Conservation (phyloP, 768 basidiomycete species). For the Pulveroboletus sp. region DNA sequence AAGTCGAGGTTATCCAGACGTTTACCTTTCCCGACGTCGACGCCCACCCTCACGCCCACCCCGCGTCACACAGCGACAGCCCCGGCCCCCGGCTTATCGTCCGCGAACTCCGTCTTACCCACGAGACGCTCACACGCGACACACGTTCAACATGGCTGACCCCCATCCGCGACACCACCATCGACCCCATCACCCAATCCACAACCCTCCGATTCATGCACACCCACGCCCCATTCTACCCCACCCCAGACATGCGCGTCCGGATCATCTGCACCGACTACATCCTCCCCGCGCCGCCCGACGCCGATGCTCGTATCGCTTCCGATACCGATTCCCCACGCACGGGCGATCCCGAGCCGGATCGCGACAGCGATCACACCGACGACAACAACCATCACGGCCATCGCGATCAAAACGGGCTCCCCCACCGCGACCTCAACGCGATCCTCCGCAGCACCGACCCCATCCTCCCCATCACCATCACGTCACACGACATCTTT, state of each 20-base stretch:
- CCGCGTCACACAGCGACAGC: background rate
- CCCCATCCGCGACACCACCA: conserved; percentile 11
- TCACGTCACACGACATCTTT: conserved; percentile 9
- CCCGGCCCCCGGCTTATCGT: background rate
- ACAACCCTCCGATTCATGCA: conserved; percentile 24
- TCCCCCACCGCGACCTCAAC: background rate
- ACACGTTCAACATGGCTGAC: conserved; percentile 7
- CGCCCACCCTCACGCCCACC: background rate
- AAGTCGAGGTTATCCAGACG: conserved; percentile 18
- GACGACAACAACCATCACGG: background rate
- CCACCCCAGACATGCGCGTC: background rate
- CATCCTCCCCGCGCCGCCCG: background rate
- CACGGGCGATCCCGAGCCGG: background rate
- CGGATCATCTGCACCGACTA: conserved; percentile 19
- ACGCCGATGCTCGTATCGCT: no score
- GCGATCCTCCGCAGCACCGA: conserved; percentile 7
- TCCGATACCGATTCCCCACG: no score
- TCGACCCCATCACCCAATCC: conserved; percentile 8
- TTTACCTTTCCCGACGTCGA: conserved; percentile 19
- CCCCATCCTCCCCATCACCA: conserved; percentile 8
- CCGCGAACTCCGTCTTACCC: conserved; percentile 19
- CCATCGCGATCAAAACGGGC: background rate
- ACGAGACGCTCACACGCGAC: conserved; percentile 13
- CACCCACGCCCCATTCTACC: background rate
- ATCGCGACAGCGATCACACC: background rate